Evolutionary conservation across 257 asterid genomes (phyloP), one percentile per base, ranked within the genome.

Genomic region (Sherardia arvensis): DNA sequence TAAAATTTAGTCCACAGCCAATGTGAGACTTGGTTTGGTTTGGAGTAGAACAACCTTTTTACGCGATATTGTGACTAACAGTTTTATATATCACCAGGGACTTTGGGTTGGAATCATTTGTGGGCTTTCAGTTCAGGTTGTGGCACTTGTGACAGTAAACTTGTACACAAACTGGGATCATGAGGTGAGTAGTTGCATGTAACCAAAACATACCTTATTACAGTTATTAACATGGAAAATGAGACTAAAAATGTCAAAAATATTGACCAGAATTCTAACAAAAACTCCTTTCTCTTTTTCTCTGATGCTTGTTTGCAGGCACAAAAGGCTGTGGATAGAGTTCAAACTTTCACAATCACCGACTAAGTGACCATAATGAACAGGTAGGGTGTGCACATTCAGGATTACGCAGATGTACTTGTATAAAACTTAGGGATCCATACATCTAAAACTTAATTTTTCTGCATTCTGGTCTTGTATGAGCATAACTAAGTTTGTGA

Each of bases 81-180:
- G 8, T 43, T 22, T 12, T 38, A 22, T 21, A 6, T 27, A 15
- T 23, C 21, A 23, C 1, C 53, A 85, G 94, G 95, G 94, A 21
- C 87, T 85, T 61, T 88, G 96, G 96, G 76, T 75, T 68, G 91
- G 96, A 40, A 88, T 88, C 67, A 79, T 88, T 26, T 76, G 82
- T 60, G 90, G 83, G 61, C 85, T 83, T 21, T 29, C 61, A 5
- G 81, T 87, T 67, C 94, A 81, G 78, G 73, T 76, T 53, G 71
- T 82, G 66, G 89, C 87, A 10, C 81, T 88, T 43, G 68, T 85
- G 34, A 69, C 70, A 21, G 53, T 88, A 57, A 85, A 83, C 71
- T 33, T 85, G 3, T 68, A 45, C 71, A 83, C 89, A 17, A 69
- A 83, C 45, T 88, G 91, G 94, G 80, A 81, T 55, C 26, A 34